phyloP scores from a whole-genome alignment of 176 grass and related monocot species.

The Dendrocalamus sinicus region DNA sequence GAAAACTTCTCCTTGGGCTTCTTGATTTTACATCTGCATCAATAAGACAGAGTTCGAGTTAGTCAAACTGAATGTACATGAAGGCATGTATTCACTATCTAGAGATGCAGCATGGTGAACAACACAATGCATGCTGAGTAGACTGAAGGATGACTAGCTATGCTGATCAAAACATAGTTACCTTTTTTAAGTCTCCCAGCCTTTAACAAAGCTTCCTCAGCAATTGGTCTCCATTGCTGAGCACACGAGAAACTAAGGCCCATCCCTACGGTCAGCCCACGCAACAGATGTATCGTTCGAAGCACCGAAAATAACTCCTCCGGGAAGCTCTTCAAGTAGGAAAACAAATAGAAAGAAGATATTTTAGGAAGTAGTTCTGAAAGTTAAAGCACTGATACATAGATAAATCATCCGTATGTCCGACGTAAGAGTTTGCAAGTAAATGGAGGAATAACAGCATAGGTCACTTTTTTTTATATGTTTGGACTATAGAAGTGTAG shows the following conservation, averaged over 20 bases:
- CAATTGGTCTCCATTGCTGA: constrained; percentile 86
- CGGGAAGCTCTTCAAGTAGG: constrained; percentile 68
- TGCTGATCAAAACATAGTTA: constrained; percentile 31
- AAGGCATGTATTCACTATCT: background rate
- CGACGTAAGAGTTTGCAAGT: constrained; percentile 33
- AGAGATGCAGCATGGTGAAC: background rate
- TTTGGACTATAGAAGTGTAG: background rate
- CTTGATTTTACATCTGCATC: constrained; percentile 43
- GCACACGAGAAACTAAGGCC: constrained; percentile 84
- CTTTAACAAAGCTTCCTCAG: constrained; percentile 78
- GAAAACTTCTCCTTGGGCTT: constrained; percentile 40
- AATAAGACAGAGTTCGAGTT: constrained; percentile 14
- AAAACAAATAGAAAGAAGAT: background rate
- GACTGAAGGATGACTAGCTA: background rate
- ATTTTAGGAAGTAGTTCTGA: constrained; percentile 15
- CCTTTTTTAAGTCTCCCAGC: constrained; percentile 75
- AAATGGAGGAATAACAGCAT: constrained; percentile 10
- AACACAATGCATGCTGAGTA: background rate
- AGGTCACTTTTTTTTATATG: background rate
- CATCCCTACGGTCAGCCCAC: constrained; percentile 86
- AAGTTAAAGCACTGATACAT: constrained; percentile 17
- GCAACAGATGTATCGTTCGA: constrained; percentile 85
- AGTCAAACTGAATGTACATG: constrained; percentile 15
- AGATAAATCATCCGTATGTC: background rate
- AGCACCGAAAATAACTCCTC: constrained; percentile 90